Conservation (phyloP, 1,139 yeast genomes). For the Magnusiomyces fungicola region DNA sequence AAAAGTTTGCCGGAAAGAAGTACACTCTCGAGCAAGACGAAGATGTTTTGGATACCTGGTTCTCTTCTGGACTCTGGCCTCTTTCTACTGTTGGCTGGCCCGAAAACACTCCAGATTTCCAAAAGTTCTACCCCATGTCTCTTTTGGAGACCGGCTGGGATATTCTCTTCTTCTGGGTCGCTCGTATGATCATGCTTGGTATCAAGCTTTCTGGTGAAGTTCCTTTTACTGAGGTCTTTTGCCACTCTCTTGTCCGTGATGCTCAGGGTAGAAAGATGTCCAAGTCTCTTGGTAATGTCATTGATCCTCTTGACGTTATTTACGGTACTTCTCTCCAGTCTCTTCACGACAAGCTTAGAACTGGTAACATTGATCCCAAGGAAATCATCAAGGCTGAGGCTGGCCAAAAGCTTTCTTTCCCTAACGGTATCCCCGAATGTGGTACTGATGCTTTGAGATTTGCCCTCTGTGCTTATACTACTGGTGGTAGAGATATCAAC, state of each 20-base stretch:
- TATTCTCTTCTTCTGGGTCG: conserved; percentile 96
- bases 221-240: conserved; percentile 94
- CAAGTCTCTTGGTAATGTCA: conserved; percentile 90
- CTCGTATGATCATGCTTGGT: conserved; percentile 91
- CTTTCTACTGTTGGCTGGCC: conserved; percentile 98
- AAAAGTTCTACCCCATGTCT: conserved; percentile 79
- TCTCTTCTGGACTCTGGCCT: conserved; percentile 98
- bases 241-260: conserved; percentile 97
- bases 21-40: conserved; percentile 89
- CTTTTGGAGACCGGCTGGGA: conserved; percentile 99
- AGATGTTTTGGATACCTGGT: conserved; percentile 98
- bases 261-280: conserved; percentile 99
- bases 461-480: conserved; percentile 95
- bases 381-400: conserved; percentile 82
- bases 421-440: conserved; percentile 97
- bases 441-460: conserved; percentile 98
- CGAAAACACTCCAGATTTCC: conserved; percentile 60
- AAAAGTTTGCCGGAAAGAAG: conserved; percentile 60
- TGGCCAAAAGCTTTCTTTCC: conserved; percentile 87
- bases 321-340: conserved; percentile 74
- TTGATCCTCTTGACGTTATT: conserved; percentile 93
- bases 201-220: conserved; percentile 82
- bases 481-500: conserved; percentile 98
- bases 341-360: conserved; percentile 66
- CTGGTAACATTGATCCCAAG: conserved; percentile 84